Evolutionary conservation across 2,329 filamentous ascomycete species (phyloP), one percentile per base, ranked within the genome.

Genomic region (Xylaria hypoxylon): DNA sequence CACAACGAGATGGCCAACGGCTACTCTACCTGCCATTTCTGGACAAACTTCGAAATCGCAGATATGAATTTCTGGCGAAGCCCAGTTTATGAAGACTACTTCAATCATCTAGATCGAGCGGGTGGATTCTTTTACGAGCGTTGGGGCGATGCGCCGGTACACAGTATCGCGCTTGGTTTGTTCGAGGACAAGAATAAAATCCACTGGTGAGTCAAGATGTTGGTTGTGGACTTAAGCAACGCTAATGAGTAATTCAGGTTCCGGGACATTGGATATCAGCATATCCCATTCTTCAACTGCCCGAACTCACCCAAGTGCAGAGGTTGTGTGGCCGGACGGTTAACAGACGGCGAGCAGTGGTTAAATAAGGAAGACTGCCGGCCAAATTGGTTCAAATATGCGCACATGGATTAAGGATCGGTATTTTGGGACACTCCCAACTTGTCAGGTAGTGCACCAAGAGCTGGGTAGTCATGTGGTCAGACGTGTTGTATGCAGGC

Each of bases 61-160:
- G 93, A 97, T 79, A 88, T 99, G 86, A 87, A 87, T 69, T 97
- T 99, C 80, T 99, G 94, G 92, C 86, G 96, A 55, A 92, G 93
- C 76, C 88, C 94, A 78, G 86, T 89, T 51, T 99, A 99, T 77
- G 92, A 97, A 77, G 94, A 96, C 70, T 99, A 97, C 80, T 99
- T 99, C 78, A 90, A 97, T 76, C 94, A 98, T 79, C 86, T 99
- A 38, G 96, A 99, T 79, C 89, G 92, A 22, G 93, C 94, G 0
- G 96, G 96, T 42, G 96, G 96, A 26, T 99, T 99, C 87, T 99
- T 97, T 80, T 99, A 99, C 77, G 96, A 99, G 82, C 86, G 96
- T 73, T 99, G 96, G 96, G 96, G 96, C 10, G 96, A 99, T 83
- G 96, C 96, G 1, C 96, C 96, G 0, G 96, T 99, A 5, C 96